These are phyloP conservation scores for Trichoderma harzianum DNA, from an alignment of 2,329 filamentous ascomycete species.

Conservation along the genomic window DNA sequence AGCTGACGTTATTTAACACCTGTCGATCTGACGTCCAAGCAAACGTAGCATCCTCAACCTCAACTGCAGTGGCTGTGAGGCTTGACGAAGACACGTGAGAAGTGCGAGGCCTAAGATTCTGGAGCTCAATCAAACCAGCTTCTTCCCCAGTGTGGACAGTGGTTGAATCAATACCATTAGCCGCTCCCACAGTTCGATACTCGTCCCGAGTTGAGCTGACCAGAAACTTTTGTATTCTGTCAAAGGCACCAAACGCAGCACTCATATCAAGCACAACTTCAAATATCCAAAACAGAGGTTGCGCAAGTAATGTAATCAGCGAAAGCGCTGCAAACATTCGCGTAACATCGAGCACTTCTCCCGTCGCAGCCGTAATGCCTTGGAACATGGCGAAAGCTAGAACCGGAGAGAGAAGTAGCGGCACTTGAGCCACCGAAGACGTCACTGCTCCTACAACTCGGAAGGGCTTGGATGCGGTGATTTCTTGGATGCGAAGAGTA, in stretches of 20 bases:
- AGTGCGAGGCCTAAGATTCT: neutral
- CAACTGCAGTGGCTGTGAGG: neutral
- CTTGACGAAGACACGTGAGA: neutral
- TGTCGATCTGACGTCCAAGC: constrained; percentile 33
- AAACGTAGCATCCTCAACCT: constrained; percentile 30
- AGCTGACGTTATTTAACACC: constrained; percentile 32
- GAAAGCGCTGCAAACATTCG: constrained; percentile 43
- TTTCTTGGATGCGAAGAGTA: constrained; percentile 34
- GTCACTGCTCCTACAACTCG: constrained; percentile 34
- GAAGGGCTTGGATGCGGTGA: constrained; percentile 29
- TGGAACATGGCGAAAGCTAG: constrained; percentile 39
- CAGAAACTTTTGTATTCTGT: constrained; percentile 40
- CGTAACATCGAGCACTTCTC: constrained; percentile 30
- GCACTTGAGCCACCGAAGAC: constrained; percentile 35
- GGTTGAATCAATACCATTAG: neutral
- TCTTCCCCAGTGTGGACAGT: neutral
- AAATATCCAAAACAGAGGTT: constrained; percentile 40
- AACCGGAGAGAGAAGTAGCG: constrained; percentile 34
- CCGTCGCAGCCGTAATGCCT: constrained; percentile 27
- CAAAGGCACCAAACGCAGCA: constrained; percentile 38
- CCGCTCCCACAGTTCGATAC: constrained; percentile 19
- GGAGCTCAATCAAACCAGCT: neutral
- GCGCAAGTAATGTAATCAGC: constrained; percentile 37
- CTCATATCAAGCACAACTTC: constrained; percentile 36
- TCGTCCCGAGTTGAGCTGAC: constrained; percentile 28